A percentile compares a stretch with the other conserved stretches of the same genome.
Conservation (phyloP, 768 basidiomycete genomes). For the Paxillus rubicundulus region DNA sequence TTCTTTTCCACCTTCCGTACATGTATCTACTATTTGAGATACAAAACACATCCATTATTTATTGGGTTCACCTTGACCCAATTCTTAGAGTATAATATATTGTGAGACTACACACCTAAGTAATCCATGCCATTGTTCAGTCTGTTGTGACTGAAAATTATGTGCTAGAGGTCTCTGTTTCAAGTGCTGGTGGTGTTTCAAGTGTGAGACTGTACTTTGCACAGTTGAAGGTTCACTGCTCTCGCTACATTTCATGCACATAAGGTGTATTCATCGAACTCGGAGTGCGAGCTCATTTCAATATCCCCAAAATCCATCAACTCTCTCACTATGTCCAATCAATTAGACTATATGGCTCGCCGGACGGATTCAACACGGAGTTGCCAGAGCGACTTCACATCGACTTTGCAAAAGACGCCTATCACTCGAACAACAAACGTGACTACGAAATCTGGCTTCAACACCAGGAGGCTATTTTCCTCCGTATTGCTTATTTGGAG, state of each 20-base stretch:
- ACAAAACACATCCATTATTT: too few relatives aligned
- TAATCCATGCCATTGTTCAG: too few relatives aligned
- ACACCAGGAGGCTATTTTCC: conserved; percentile 33
- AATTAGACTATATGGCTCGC: conserved; percentile 28
- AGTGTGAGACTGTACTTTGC: too few relatives aligned
- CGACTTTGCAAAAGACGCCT: conserved; percentile 36
- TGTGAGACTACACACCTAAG: too few relatives aligned
- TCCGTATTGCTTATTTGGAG: conserved; percentile 25
- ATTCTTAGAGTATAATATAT: too few relatives aligned
- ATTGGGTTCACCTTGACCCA: too few relatives aligned
- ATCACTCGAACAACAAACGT: conserved; percentile 25
- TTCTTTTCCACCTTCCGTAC: too few relatives aligned
- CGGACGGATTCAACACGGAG: conserved; percentile 38
- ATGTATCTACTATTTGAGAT: too few relatives aligned
- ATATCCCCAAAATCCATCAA: conserved; percentile 37
- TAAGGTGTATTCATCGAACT: conserved; percentile 25
- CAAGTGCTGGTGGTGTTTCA: too few relatives aligned
- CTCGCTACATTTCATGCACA: conserved; percentile 6
- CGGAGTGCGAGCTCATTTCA: conserved; percentile 30
- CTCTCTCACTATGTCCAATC: conserved; percentile 23
- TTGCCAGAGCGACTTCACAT: conserved; percentile 41
- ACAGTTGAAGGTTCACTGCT: too few relatives aligned
- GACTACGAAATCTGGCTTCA: conserved; percentile 33
- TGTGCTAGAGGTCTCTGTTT: too few relatives aligned
- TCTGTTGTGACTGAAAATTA: too few relatives aligned